Percentiles rank a stretch among this genome's conserved stretches.
These are phyloP conservation scores for Hypomyces perniciosus DNA, from an alignment of 2,329 filamentous ascomycete species.

Conservation along the genomic window DNA sequence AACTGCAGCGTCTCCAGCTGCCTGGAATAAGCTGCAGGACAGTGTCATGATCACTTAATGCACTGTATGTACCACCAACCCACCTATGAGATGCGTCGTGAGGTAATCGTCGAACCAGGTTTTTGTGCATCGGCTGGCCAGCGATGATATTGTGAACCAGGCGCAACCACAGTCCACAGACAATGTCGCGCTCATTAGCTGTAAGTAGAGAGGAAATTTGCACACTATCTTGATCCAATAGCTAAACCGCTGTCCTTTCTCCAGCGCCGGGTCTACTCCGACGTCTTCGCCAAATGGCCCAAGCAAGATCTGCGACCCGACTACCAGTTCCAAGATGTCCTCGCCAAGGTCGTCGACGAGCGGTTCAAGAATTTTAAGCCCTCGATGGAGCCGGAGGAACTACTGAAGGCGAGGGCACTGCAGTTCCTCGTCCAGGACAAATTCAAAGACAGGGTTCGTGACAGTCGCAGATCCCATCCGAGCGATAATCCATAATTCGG, in stretches of 20 bases:
- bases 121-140: background rate
- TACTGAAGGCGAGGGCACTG: slow-evolving; percentile 54
- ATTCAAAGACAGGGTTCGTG: slow-evolving; percentile 50
- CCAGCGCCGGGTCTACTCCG: slow-evolving; percentile 33
- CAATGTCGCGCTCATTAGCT: slow-evolving; percentile 30
- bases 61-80: too few relatives aligned
- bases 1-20: too few relatives aligned
- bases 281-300: slow-evolving; percentile 51
- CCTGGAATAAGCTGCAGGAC: too few relatives aligned
- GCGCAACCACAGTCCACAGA: slow-evolving; percentile 2
- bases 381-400: slow-evolving; percentile 40
- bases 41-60: too few relatives aligned
- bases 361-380: slow-evolving; percentile 29
- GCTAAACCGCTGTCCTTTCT: background rate
- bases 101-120: too few relatives aligned
- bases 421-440: slow-evolving; percentile 54
- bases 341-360: slow-evolving; percentile 34
- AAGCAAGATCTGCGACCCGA: slow-evolving; percentile 58
- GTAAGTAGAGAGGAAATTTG: slow-evolving; percentile 17
- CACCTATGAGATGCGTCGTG: too few relatives aligned
- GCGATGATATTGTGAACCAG: background rate
- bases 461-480: background rate
- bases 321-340: slow-evolving; percentile 53
- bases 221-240: background rate
- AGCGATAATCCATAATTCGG: background rate